These are phyloP conservation scores for Solanum chiquidenum DNA, from an alignment of 257 asterid genomes.

Conservation along the genomic window DNA sequence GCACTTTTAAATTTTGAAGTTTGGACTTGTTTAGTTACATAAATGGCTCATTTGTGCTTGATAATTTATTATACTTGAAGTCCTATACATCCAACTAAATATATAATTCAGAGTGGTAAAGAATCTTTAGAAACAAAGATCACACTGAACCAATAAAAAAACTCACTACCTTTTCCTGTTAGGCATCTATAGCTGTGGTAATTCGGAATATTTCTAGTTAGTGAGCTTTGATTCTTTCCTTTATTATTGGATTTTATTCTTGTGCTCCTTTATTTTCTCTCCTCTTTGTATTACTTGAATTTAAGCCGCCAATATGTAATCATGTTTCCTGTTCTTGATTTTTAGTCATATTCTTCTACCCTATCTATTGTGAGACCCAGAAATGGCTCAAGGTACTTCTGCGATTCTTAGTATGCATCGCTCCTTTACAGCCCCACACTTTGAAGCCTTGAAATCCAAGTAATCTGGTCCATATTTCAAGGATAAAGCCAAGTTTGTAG, in stretches of 20 bases:
- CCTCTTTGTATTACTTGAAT: neutral
- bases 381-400: neutral
- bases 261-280: neutral
- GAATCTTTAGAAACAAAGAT: neutral
- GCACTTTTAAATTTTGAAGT: neutral
- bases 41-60: neutral
- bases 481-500: neutral
- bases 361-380: neutral
- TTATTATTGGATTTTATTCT: neutral
- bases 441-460: neutral
- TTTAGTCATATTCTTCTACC: neutral
- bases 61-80: neutral
- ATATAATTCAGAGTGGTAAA: neutral
- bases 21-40: neutral
- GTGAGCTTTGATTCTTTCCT: neutral
- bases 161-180: neutral
- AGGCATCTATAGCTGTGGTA: neutral
- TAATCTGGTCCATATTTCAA: neutral
- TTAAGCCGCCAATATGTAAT: neutral
- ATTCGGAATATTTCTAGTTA: neutral
- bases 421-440: neutral
- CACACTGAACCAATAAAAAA: neutral
- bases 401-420: neutral
- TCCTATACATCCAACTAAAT: neutral
- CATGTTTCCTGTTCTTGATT: neutral